Percentiles rank a stretch among this genome's conserved stretches.
Conservation (phyloP, 2,329 filamentous ascomycete genomes). For the Botrytis fabae region DNA sequence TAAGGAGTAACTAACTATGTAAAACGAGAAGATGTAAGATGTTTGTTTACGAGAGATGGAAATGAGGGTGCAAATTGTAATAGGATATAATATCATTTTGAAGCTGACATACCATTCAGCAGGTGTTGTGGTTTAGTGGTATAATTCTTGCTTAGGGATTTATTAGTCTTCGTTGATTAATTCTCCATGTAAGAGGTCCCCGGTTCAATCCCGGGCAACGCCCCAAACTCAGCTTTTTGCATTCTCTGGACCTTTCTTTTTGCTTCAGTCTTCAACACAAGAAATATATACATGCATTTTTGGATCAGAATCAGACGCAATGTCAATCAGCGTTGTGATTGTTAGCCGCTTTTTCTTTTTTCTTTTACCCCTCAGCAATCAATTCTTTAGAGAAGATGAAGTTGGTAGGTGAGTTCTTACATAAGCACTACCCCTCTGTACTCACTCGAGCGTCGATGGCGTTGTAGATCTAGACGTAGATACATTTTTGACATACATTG, state of each 20-base stretch:
- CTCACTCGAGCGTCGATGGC: not conserved
- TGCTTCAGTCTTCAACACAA: not conserved
- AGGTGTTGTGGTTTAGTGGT: conserved; percentile 25
- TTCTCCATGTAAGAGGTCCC: conserved; percentile 23
- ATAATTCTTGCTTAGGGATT: conserved; percentile 25
- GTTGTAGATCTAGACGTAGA: not conserved
- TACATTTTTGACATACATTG: not conserved
- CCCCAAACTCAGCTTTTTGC: not conserved
- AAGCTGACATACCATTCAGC: rapidly evolving
- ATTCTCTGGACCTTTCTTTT: not conserved
- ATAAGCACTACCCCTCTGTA: not conserved
- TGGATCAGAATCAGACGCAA: not conserved
- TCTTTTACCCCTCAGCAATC: not conserved
- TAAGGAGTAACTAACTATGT: too few relatives aligned
- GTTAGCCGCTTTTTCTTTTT: not conserved
- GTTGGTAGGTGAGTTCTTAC: not conserved
- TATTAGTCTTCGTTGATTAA: not conserved
- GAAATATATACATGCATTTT: too few relatives aligned
- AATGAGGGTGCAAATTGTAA: rapidly evolving
- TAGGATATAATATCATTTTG: rapidly evolving
- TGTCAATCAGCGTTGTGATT: not conserved
- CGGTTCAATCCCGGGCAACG: conserved; percentile 26
- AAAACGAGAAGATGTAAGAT: not conserved
- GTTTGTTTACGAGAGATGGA: not conserved
- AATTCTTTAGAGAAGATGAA: not conserved